Base-by-base conservation (phyloP, 768 basidiomycete genomes). In the Termitomyces sp. region DNA sequence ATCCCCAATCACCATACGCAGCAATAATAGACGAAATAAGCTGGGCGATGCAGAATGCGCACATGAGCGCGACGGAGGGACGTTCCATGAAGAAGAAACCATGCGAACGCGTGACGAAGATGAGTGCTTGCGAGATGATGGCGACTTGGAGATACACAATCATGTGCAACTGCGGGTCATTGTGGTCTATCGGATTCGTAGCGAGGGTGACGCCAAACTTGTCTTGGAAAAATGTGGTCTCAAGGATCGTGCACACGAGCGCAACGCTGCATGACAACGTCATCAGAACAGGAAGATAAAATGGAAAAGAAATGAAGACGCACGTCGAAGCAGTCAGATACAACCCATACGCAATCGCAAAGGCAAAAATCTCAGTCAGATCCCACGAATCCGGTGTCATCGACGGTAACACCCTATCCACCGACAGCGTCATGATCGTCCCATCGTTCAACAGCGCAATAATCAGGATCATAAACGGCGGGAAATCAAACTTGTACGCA, bases 391-490 rank as follows among this genome's bases (percentile, higher is more conserved):
- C 96, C 3, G 96, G 96, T 14, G 90, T 89, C 77, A 81, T 87
- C 42, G 93, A 95, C 25, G 96, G 96, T 67, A 98, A 76, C 59
- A 98, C 96, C 72, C 96, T 92, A 75, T 98, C 96, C 47, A 96
- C 89, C 5, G 91, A 93, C 60, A 98, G 83, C 7, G 96, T 98
- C 95, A 98, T 97, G 83, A 98, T 98, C 64, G 96, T 98, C 72
- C 96, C 96, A 72, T 98, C 96, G 76, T 98, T 98, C 68, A 97
- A 80, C 42, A 98, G 83, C 61, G 96, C 96, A 66, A 98, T 95
- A 75, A 98, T 93, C 74, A 98, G 90, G 67, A 98, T 87, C 96
- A 98, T 98, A 86, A 98, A 98, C 12, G 96, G 94, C 66, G 96
- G 96, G 94, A 98, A 98, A 76, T 97, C 91, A 77, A 96, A 95